Base-by-base conservation (phyloP, 192 early-diverging fungal genomes). In the Phlyctochytrium bullatum region DNA sequence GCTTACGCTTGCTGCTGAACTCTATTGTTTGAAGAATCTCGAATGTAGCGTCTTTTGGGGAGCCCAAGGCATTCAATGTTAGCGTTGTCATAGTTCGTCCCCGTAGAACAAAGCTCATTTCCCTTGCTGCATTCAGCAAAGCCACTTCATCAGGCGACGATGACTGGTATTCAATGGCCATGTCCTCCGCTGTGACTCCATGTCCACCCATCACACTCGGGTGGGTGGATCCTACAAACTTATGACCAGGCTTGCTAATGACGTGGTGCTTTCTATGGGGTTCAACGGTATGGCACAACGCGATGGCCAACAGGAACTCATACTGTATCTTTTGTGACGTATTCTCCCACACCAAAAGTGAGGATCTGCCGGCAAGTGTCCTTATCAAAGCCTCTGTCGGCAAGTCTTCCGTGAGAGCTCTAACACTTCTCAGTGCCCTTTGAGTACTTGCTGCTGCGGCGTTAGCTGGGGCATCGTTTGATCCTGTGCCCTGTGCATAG, bases 81-180 rank as follows among this genome's bases (percentile, higher is more conserved):
- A 73, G 25, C 6, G 35, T 47, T 31, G 59, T 72, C 12, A 64
- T 62, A 36, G 65, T 74, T 52, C 68, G 35, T 24, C 47, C 52
- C 23, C 68, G 68, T 31, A 80, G 66, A 77, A 1, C 88, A 79
- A 14, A 98, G 68, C 16, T 94, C 95, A 31, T 96, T 84, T n/a
- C 79, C 79, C 66, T 91, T 90, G 14, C 93, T 93, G 92, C 92
- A 97, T 73, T 88, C 82, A 97, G 93, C 52, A 98, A 93, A 0
- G 95, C 96, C 14, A 97, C 87, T 72, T 98, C 96, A 73, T 98
- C 96, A 25, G 96, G 96, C 47, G 92, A 94, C 30, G 96, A 92
- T 1, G 96, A 94, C 73, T 98, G 94, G 72, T 95, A 95, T 27
- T 89, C 78, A 61, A 94, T 82, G 17, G 75, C 76, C 56, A 86